A percentile compares a stretch with the other conserved stretches of the same genome.
Conservation (phyloP, 495 filamentous ascomycete species). For the Hypoxylon perforatum region DNA sequence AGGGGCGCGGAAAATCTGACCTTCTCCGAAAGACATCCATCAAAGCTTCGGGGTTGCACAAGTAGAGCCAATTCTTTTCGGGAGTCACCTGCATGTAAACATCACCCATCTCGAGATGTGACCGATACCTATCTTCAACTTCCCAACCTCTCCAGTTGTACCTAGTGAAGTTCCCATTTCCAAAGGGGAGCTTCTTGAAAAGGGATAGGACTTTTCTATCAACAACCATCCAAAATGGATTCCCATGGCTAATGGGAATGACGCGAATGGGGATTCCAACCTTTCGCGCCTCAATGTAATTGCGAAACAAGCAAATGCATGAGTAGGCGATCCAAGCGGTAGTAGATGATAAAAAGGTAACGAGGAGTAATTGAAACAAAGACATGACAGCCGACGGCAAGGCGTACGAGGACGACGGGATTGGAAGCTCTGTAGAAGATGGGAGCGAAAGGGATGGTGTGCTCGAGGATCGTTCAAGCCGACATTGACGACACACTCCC, state of each 20-base stretch:
- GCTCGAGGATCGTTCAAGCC: no score
- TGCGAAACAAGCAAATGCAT: neutral
- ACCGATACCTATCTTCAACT: constrained; percentile 50
- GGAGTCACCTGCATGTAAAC: constrained; percentile 58
- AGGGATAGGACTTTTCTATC: constrained; percentile 38
- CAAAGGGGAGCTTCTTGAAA: constrained; percentile 37
- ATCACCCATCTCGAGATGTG: constrained; percentile 55
- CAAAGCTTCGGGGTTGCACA: constrained; percentile 54
- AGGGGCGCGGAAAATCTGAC: constrained; percentile 57
- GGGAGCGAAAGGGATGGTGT: no score
- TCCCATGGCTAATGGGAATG: constrained; percentile 46
- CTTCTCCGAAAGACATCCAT: constrained; percentile 50
- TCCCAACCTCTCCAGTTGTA: constrained; percentile 53
- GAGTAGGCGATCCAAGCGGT: no score
- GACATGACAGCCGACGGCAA: no score
- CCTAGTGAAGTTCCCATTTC: constrained; percentile 46
- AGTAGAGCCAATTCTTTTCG: constrained; percentile 50
- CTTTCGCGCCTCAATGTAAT: constrained; percentile 23
- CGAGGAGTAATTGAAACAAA: no score
- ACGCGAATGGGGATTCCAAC: constrained; percentile 53
- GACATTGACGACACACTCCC: no score
- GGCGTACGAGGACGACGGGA: no score
- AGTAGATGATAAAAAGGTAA: no score
- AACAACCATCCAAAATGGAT: constrained; percentile 46
- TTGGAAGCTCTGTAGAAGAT: no score